Base-by-base conservation (phyloP, 1,284 basidiomycete genomes). In the Cutaneotrichosporon cutaneum region DNA sequence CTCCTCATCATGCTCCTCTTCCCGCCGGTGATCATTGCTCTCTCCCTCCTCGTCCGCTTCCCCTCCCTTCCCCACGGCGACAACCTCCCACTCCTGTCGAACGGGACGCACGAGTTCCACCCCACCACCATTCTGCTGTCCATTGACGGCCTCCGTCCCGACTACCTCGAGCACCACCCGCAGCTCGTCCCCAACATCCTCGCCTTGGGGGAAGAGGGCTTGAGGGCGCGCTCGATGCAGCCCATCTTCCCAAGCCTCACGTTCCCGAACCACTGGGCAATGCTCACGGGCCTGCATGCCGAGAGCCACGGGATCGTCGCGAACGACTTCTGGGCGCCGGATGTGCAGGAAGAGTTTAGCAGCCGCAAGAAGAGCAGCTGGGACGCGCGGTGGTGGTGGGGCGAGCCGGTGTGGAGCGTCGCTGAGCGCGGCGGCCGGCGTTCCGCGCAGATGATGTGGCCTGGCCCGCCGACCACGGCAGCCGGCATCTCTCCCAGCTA, bases 331-430 rank as follows among this genome's bases (percentile, higher is more conserved):
- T 93, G 86, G 85, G 90, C 92, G 73, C 91, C 90, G 0, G 73
- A 73, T 6, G 81, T 82, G 0, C 68, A 83, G 30, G 78, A 54
- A 24, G 64, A 68, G 39, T 74, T 74, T 47, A 55, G 64, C 4
- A 72, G 92, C 72, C 88, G 87, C 62, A 80, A 82, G 5, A 82
- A 85, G 6, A 84, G 84, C 2, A 85, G 83, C 32, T 89, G 87
- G 86, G 83, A 86, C 62, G 72, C 87, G 0, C 72, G 80, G 1
- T 95, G 92, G 90, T 94, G 92, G 92, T 78, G 84, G 36, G 92
- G 92, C 53, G 90, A 94, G 73, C 91, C 92, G 33, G 88, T 94
- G 83, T 95, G 92, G 92, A 90, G 91, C 70, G 92, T 91, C 0
- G 89, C 87, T 1, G 84, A 83, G 63, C 87, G 86, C 64, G 86